Evolutionary conservation across 2,329 filamentous ascomycete genomes (phyloP), one percentile per base, ranked within the genome.

Genomic region (Didymella exigua): DNA sequence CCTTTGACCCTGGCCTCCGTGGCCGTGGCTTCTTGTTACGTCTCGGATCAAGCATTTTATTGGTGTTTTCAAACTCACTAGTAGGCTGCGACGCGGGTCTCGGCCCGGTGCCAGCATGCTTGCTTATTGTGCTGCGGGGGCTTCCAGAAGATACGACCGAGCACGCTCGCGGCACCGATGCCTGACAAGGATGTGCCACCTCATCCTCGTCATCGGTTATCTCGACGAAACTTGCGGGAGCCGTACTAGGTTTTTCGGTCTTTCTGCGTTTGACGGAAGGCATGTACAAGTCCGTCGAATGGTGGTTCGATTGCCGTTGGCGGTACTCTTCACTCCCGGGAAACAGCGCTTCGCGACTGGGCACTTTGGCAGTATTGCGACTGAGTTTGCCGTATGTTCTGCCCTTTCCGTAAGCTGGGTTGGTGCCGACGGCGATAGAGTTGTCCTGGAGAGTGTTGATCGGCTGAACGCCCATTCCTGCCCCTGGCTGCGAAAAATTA

Each of bases 201-300:
- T 65, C 58, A 23, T 65, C 60, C 13, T 65, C 60, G 18, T 63
- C 64, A 5, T 54, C 54, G 11, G 56, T 38, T 21, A 63, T 50
- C 24, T 53, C 48, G 7, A 50, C 10, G 4, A 42, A 19, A 2
- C 7, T 14, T 4, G 10, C 4, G 4, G 27, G 24, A 4, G 18
- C 10, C 3, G 24, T 16, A 27, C 10, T 13, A 21, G 10, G 4
- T 18, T 62, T 50, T 8, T 56, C 42, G 6, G 37, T 64, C 29
- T 66, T 71, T 38, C 60, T 60, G 27, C 67, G 58, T 71, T 71
- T 8, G 21, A 18, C 11, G 57, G 41, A 9, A 42, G 33, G 36
- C 14, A 16, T 30, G 46, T 29, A 29, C 10, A 26, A 30, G n/a
- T 24, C 21, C 5, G 26, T 4, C 13, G 26, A 5, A 23, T 11